Evolutionary conservation across 106 monocot genomes (phyloP), one percentile per base, ranked within the genome.

Genomic region (Posidonia australis): DNA sequence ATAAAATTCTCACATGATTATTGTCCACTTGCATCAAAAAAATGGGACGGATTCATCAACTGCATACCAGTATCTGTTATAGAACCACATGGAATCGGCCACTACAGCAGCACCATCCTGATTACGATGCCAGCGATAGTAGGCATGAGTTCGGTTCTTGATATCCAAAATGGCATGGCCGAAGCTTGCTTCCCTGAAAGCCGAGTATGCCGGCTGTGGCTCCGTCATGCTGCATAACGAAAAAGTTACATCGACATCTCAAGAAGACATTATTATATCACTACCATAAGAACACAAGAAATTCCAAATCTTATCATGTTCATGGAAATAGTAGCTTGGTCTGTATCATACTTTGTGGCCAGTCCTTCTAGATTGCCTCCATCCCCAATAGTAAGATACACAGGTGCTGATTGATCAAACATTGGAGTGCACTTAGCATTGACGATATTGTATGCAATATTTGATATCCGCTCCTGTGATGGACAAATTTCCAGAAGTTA

Each of bases 11-110:
- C 49, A n/a, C n/a, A n/a, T n/a, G 49, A 49, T 49, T 49, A 19
- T 5, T 18, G 16, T 55, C 25, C 22, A 55, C 23, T 21, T 11
- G 3, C 59, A 30, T 59, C 30, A 28, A 59, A 28, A 59, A 59
- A 12, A 60, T 18, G 14, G 3, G 5, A 1, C 7, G 29, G 36
- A 46, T n/a, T 66, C 66, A 9, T 28, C 20, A 53, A 66, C 52
- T 30, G 51, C 26, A 26, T 77, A 13, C 77, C 74, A 86, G 70
- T 67, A 63, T 60, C 86, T 74, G 46, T 91, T 90, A 66, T 55
- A 73, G 41, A 90, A 74, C 90, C 86, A 81, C 70, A 78, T 52
- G 0, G 78, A 68, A 64, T 91, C 86, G 43, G 81, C 86, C 63
- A 69, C 72, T 13, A 77, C 58, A 44, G 59, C 44, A 22, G 58